Conservation (phyloP, 352 stramenopile genomes). For the Phytophthora kernoviae region DNA sequence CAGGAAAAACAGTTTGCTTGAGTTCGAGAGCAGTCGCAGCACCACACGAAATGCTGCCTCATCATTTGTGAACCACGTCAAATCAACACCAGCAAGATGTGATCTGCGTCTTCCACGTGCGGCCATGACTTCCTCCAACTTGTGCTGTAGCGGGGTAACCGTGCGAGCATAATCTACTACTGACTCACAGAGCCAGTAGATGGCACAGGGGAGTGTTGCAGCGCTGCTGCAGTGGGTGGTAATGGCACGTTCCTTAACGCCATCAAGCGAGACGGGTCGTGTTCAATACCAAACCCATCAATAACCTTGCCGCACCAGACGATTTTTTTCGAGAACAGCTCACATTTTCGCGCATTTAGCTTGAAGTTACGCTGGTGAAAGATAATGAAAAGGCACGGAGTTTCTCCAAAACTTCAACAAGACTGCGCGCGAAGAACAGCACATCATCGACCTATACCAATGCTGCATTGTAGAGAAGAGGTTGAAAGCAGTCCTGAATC, state of each 20-base stretch:
- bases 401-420: background rate
- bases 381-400: conserved; percentile 4
- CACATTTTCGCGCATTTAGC: conserved; percentile 4
- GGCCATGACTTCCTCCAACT: background rate
- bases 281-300: background rate
- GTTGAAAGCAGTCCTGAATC: background rate
- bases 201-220: background rate
- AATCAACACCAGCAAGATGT: background rate
- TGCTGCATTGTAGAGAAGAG: background rate
- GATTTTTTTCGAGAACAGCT: conserved; percentile 5
- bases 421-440: background rate
- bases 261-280: background rate
- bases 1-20: background rate
- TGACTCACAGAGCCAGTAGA: background rate
- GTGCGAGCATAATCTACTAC: background rate
- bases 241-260: background rate
- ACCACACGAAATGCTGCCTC: background rate
- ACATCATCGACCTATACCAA: conserved; percentile 1
- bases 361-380: conserved; percentile 4
- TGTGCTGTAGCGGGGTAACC: background rate
- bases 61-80: background rate
- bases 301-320: conserved; percentile 6
- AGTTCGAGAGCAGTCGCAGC: background rate
- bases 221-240: background rate
- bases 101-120: background rate